Conservation (phyloP, 2,329 filamentous ascomycete species). For the Colletotrichum cordylinicola region DNA sequence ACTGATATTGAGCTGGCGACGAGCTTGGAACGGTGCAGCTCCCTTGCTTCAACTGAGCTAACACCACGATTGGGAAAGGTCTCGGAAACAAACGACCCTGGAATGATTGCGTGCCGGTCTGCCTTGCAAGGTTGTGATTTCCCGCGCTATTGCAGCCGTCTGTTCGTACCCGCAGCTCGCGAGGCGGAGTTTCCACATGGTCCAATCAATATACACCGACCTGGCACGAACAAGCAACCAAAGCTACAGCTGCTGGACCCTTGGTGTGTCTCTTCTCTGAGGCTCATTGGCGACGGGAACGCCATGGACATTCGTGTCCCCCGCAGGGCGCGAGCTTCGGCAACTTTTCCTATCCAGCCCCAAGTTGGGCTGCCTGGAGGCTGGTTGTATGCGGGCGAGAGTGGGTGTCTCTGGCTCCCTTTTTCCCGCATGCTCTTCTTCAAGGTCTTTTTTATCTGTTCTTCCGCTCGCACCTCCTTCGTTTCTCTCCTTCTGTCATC, state of each 20-base stretch:
- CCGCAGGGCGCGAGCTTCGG: conserved; percentile 5
- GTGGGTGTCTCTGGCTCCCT: conserved; percentile 3
- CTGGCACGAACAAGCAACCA: conserved; percentile 1
- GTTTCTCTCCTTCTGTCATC: background rate
- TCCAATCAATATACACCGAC: background rate
- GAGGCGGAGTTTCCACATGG: background rate
- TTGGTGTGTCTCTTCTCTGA: background rate
- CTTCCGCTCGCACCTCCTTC: background rate
- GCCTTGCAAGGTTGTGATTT: conserved; percentile 4
- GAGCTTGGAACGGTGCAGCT: background rate
- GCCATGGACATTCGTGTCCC: background rate
- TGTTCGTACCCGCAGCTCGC: background rate
- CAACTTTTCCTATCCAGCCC: conserved; percentile 4
- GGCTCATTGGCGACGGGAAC: background rate
- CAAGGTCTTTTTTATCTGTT: background rate
- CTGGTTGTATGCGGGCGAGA: background rate
- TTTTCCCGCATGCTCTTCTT: background rate
- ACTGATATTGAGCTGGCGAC: background rate
- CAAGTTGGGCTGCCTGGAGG: background rate
- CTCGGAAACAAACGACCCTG: background rate
- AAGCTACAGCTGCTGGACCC: background rate
- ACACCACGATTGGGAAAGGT: background rate
- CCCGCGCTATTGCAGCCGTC: background rate
- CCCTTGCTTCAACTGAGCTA: background rate
- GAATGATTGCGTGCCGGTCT: background rate